phyloP scores from a whole-genome alignment of 352 stramenopile species.

The Phytopythium litorale region DNA sequence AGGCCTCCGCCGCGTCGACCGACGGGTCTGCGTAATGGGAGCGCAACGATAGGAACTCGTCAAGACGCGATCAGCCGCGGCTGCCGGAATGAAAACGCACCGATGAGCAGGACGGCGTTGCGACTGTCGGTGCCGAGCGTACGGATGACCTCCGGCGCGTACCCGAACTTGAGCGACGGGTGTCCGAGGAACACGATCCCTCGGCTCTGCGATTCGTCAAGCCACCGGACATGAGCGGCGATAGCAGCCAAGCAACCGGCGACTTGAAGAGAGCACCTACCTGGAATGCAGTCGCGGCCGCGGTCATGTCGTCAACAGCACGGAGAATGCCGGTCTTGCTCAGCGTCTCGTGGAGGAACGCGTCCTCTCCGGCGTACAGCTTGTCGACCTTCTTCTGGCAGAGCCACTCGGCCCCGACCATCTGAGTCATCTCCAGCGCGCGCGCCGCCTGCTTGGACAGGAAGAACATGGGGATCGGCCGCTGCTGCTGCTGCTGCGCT shows the following conservation, averaged over 20 bases:
- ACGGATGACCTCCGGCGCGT: constrained; percentile 42
- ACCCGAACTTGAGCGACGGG: constrained; percentile 60
- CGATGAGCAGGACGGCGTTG: constrained; percentile 71
- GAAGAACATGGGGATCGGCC: constrained; percentile 58
- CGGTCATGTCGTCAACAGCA: constrained; percentile 35
- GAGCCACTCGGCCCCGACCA: constrained; percentile 67
- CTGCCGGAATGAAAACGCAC: constrained; percentile 10
- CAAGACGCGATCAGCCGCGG: not conserved
- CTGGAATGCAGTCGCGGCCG: constrained; percentile 44
- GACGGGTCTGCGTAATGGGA: constrained; percentile 38
- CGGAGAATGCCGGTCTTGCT: constrained; percentile 49
- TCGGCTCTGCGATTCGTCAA: constrained; percentile 29
- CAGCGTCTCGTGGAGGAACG: constrained; percentile 63
- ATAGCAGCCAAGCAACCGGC: not conserved
- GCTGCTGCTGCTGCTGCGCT: constrained; percentile 28
- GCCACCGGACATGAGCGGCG: not conserved
- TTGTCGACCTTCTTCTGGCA: constrained; percentile 84
- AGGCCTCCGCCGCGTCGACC: constrained; percentile 41
- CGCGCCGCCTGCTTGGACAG: constrained; percentile 49
- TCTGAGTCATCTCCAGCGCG: constrained; percentile 47
- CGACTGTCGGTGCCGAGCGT: constrained; percentile 55
- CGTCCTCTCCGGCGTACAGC: constrained; percentile 62
- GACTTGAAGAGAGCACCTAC: constrained; percentile 15
- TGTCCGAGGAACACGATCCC: constrained; percentile 78
- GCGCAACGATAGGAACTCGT: not conserved